Evolutionary conservation across 768 basidiomycete species (phyloP), one percentile per base, ranked within the genome.

Genomic region (Tricholoma sp.): DNA sequence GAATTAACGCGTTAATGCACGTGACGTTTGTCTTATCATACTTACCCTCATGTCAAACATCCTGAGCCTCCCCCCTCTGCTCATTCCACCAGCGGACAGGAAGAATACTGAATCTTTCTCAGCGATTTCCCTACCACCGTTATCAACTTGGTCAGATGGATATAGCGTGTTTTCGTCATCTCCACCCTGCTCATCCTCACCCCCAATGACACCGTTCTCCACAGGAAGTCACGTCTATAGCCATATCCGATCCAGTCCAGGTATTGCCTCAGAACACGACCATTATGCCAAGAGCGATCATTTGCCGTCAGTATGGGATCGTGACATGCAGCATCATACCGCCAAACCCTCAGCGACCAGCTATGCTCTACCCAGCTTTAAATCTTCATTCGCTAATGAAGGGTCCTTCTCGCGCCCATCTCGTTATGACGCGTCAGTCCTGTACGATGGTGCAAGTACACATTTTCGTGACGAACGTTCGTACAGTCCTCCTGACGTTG

Each of bases 11-110:
- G 69, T 60, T 54, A 29, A 54, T 47, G 19, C 77, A 78, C 76
- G 78, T 78, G 76, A 79, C 63, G 43, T 39, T 51, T 66, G 66
- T 72, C 71, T 78, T 77, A 78, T 79, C 77, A 72, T 69, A 70
- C 62, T 62, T 71, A 78, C 76, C 53, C 58, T 67, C 76, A 79
- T 78, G 76, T 75, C 72, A 60, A 62, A 68, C 63, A 59, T 49
- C 51, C 67, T 27, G 5, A 27, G 24, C 24, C 24, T 65, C 43
- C 69, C 68, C 57, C 63, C 72, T 43, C 65, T 66, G 60, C 61
- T 64, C 35, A 59, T 67, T 51, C 64, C 66, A 52, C 58, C 59
- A 45, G 60, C 59, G 27, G 59, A 56, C 60, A 56, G 61, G 41
- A 65, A 64, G 62, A 69, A 66, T 52, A 60, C 46, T 32, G 45